phyloP scores from a whole-genome alignment of 164 flowering plant species.

The Kalanchoe fedtschenkoi region DNA sequence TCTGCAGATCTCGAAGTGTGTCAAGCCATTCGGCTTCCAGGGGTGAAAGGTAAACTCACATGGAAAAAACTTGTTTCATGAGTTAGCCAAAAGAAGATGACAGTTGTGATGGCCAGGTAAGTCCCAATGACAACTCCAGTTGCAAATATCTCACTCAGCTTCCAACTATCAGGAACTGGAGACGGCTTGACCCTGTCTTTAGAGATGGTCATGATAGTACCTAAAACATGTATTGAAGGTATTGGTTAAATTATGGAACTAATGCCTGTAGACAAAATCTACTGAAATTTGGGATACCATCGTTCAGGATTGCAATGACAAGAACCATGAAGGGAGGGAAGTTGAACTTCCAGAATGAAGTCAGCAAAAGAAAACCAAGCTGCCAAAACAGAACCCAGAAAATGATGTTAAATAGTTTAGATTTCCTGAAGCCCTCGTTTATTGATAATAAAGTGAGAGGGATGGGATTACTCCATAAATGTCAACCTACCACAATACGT shows the following conservation, averaged over 20 bases:
- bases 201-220: constrained; percentile 71
- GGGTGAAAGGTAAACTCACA: constrained; percentile 17
- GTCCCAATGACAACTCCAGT: constrained; percentile 49
- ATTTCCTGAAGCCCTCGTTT: background rate
- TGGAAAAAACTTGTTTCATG: constrained; percentile 41
- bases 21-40: background rate
- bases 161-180: constrained; percentile 60
- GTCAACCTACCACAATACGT: constrained; percentile 56
- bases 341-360: constrained; percentile 40
- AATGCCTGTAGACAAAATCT: background rate
- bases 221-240: constrained; percentile 17
- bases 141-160: constrained; percentile 54
- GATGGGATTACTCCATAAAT: background rate
- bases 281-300: constrained; percentile 25
- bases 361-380: constrained; percentile 54
- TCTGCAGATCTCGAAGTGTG: background rate
- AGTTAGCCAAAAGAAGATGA: constrained; percentile 37
- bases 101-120: constrained; percentile 52
- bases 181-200: constrained; percentile 75
- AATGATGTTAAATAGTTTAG: background rate
- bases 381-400: constrained; percentile 15
- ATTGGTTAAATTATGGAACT: constrained; percentile 5
- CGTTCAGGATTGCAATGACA: constrained; percentile 58
- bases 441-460: background rate
- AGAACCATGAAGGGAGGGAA: constrained; percentile 72